Percentiles rank a stretch among this genome's conserved stretches.
These are phyloP conservation scores for Saitozyma podzolica DNA, from an alignment of 768 basidiomycete species.

Conservation along the genomic window DNA sequence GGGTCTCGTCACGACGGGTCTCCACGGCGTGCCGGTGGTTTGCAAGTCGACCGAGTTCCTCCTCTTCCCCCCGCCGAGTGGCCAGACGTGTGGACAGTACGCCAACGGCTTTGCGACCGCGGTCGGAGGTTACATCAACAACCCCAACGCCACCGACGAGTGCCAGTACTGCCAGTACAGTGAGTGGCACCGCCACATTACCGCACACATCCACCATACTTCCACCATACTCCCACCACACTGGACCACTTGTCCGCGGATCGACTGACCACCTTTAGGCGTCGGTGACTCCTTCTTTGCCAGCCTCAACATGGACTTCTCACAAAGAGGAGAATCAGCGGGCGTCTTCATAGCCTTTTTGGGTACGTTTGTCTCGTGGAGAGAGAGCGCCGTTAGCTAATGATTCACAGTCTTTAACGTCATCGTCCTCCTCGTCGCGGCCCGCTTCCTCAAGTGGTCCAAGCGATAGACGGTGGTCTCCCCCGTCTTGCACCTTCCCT, in stretches of 20 bases:
- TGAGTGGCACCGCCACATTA: background rate
- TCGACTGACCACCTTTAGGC: no score
- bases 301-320: constrained; percentile 27
- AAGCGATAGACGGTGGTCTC: constrained; percentile 17
- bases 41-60: constrained; percentile 49
- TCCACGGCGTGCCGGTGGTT: constrained; percentile 67
- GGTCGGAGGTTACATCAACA: constrained; percentile 76
- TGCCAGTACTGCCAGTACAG: constrained; percentile 69
- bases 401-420: constrained; percentile 63
- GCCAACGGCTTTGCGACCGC: constrained; percentile 66
- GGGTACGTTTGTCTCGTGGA: background rate
- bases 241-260: no score
- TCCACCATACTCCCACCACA: no score
- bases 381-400: background rate
- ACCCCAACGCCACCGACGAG: constrained; percentile 55
- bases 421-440: constrained; percentile 49
- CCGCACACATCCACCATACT: no score
- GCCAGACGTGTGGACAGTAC: constrained; percentile 73
- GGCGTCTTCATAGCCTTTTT: constrained; percentile 35
- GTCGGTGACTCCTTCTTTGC: constrained; percentile 32
- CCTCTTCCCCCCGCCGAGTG: constrained; percentile 62
- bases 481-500: no score
- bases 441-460: constrained; percentile 31
- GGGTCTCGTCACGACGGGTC: constrained; percentile 70
- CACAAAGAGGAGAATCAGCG: constrained; percentile 29